Evolutionary conservation across 306 rosid species (phyloP).

Genomic region (Boehmeria nivea): DNA sequence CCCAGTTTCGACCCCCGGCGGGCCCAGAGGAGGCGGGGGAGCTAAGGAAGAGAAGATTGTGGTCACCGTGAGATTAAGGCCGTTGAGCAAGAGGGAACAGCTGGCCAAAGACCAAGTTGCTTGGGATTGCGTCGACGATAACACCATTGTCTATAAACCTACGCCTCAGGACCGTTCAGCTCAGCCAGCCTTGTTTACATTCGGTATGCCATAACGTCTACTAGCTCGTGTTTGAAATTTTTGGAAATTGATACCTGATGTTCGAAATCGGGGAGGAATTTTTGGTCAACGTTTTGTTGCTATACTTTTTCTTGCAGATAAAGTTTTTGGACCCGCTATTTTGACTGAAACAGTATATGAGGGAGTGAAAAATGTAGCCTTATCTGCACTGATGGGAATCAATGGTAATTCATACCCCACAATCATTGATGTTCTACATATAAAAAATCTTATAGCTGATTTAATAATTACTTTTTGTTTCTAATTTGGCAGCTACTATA

Average conservation of each 20-base stretch:
- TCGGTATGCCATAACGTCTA: conserved; percentile 48
- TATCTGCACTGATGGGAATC: conserved; percentile 91
- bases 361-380: conserved; percentile 89
- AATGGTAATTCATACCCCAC: conserved; percentile 73
- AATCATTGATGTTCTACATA: too few species aligned
- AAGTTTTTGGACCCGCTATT: conserved; percentile 72
- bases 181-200: conserved; percentile 70
- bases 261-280: too few species aligned
- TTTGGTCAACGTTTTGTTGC: too few species aligned
- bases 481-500: conserved; percentile 65
- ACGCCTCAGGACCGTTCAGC: conserved; percentile 54
- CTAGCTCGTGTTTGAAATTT: too few species aligned
- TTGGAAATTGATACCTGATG: too few species aligned
- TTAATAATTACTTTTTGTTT: conserved; percentile 11
- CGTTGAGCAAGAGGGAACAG: conserved; percentile 82
- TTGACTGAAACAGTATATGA: conserved; percentile 80
- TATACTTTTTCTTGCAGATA: conserved; percentile 46
- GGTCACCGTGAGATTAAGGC: conserved; percentile 89
- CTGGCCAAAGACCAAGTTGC: conserved; percentile 88
- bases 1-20: conserved; percentile 82
- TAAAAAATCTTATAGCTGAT: conserved; percentile 1
- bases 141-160: conserved; percentile 64
- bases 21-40: conserved; percentile 44
- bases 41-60: conserved; percentile 86
- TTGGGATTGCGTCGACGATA: conserved; percentile 84